phyloP scores from a whole-genome alignment of 1,284 basidiomycete genomes.

The Agroathelia rolfsii region DNA sequence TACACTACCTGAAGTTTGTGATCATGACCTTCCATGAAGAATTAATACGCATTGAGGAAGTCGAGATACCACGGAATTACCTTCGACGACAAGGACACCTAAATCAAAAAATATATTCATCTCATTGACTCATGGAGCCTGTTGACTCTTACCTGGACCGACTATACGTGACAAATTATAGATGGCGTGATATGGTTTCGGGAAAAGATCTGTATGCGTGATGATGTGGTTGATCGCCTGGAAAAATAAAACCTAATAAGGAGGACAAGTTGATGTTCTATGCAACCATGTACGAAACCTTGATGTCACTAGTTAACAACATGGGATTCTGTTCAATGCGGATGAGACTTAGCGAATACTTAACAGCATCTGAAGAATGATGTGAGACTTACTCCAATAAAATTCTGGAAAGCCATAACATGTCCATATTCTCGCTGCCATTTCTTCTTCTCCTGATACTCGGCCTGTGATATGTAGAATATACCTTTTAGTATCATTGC shows the following conservation, averaged over 20 bases:
- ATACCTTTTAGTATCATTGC: constrained; percentile 1
- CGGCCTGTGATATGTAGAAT: constrained; percentile 20
- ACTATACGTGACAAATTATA: constrained; percentile 29
- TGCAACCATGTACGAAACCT: too few species aligned
- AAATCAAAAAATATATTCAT: constrained; percentile 1
- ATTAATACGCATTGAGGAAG: neutral
- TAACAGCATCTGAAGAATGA: neutral
- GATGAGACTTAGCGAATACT: neutral
- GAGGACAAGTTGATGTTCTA: neutral
- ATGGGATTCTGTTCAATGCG: too few species aligned
- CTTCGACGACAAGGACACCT: constrained; percentile 37
- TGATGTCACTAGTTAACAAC: too few species aligned
- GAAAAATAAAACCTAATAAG: constrained; percentile 1
- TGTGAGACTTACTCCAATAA: constrained; percentile 37
- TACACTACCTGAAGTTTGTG: constrained; percentile 37
- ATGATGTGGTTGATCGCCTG: constrained; percentile 40
- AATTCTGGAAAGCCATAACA: constrained; percentile 34
- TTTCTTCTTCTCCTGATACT: constrained; percentile 32
- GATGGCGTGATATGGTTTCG: constrained; percentile 30
- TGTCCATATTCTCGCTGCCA: constrained; percentile 49
- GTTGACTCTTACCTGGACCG: constrained; percentile 28
- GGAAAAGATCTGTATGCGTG: constrained; percentile 33
- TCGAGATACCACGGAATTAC: constrained; percentile 14
- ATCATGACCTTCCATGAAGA: constrained; percentile 20
- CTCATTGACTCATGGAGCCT: neutral